Evolutionary conservation across 2,329 filamentous ascomycete species (phyloP).

Genomic region (Fusarium sp.): DNA sequence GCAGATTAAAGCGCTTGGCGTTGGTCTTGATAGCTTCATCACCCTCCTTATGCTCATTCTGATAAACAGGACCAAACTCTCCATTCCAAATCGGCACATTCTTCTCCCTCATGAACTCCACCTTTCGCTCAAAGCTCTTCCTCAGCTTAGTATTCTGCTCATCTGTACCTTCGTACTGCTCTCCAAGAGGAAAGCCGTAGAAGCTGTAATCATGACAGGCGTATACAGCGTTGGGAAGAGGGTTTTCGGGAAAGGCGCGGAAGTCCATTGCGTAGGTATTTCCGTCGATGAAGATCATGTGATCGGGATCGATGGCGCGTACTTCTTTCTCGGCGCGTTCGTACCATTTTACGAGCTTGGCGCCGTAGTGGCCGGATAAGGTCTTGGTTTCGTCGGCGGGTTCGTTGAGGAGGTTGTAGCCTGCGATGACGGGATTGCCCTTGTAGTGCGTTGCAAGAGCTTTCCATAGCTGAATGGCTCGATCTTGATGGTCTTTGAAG

Average conservation of each 20-base stretch:
- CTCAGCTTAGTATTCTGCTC: conserved; percentile 56
- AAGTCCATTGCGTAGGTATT: conserved; percentile 66
- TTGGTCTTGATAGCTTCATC: conserved; percentile 50
- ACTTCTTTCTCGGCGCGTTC: conserved; percentile 51
- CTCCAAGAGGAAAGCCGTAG: conserved; percentile 58
- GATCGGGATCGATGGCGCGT: conserved; percentile 54
- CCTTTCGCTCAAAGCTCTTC: conserved; percentile 53
- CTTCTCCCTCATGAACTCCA: conserved; percentile 53
- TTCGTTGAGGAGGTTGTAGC: conserved; percentile 52
- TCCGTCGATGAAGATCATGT: conserved; percentile 61
- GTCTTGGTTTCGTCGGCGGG: conserved; percentile 45
- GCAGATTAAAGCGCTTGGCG: conserved; percentile 51
- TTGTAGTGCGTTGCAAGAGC: conserved; percentile 53
- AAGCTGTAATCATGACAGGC: conserved; percentile 62
- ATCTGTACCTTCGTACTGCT: conserved; percentile 51
- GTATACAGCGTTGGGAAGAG: conserved; percentile 60
- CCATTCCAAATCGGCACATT: conserved; percentile 58
- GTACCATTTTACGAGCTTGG: conserved; percentile 52
- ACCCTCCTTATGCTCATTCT: conserved; percentile 48
- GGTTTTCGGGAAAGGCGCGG: conserved; percentile 51
- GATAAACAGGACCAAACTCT: conserved; percentile 63
- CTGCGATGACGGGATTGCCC: conserved; percentile 53
- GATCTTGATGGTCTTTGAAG: conserved; percentile 57
- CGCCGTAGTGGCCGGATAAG: conserved; percentile 28
- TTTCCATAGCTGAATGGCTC: conserved; percentile 55